Evolutionary conservation across 306 rosid species (phyloP).

Genomic region (Sophora flavescens): DNA sequence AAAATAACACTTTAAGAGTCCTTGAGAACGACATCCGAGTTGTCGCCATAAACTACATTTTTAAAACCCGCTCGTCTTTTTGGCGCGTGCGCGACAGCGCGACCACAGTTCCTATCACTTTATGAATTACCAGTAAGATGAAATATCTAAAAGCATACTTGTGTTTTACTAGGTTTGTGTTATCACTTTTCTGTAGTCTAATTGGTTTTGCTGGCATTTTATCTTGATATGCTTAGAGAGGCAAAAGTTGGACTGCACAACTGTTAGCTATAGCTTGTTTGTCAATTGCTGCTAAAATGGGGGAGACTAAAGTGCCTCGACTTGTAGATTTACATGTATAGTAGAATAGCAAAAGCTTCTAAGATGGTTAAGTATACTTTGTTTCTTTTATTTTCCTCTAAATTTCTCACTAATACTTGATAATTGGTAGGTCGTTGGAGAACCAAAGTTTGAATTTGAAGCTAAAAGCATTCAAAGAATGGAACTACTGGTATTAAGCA

Average conservation of each 20-base stretch:
- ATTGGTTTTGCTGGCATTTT: conserved; percentile 25
- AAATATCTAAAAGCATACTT: conserved; percentile 15
- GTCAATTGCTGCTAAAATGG: conserved; percentile 78
- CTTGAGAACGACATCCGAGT: too few species aligned
- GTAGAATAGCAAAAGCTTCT: conserved; percentile 1
- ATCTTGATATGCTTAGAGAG: conserved; percentile 50
- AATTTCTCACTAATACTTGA: too few species aligned
- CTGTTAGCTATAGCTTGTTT: conserved; percentile 77
- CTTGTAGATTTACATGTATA: conserved; percentile 65
- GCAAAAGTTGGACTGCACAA: conserved; percentile 61
- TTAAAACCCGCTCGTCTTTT: too few species aligned
- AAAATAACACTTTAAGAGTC: too few species aligned
- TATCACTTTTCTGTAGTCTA: conserved; percentile 26
- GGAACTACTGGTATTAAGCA: conserved; percentile 75
- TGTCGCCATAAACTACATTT: too few species aligned
- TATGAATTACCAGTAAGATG: conserved; percentile 70
- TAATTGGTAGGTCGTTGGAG: conserved; percentile 66
- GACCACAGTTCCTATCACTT: conserved; percentile 70
- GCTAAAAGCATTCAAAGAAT: conserved; percentile 61
- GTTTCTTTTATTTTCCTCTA: neutral
- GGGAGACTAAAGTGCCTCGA: conserved; percentile 60
- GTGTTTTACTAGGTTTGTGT: conserved; percentile 6
- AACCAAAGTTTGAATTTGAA: conserved; percentile 63
- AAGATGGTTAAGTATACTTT: conserved; percentile 31
- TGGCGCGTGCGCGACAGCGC: too few species aligned